Evolutionary conservation across 2,329 filamentous ascomycete species (phyloP), one percentile per base, ranked within the genome.

Genomic region (Colletotrichum zoysiae): DNA sequence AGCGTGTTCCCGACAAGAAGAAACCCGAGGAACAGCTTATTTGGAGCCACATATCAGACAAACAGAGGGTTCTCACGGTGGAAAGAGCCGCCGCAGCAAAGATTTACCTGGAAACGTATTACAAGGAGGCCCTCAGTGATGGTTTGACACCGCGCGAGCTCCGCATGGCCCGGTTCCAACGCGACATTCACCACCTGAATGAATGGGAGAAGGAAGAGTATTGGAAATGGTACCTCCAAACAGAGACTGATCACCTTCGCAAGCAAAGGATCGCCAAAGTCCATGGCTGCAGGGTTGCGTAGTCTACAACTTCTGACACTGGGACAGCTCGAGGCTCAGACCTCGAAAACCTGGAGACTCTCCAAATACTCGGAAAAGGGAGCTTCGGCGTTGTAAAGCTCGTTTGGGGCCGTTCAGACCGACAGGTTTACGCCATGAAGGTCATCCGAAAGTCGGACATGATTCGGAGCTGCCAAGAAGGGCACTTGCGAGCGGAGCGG

Each of bases 371-470:
- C 6, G 95, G 96, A 0, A 97, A 96, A 79, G 95, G 96, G 11
- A 98, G 95, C 78, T 99, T 98, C 81, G 95, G 96, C 0, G 91
- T 97, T 33, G 96, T 99, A 20, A 89, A 92, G 57, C 86, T 99
- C 46, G 95, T 98, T 2, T 91, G 90, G 67, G 92, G 95, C 79
- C 50, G 40, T 26, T 61, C 18, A 18, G 20, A 46, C 33, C 53
- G 55, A 7, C 87, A 92, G 69, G 90, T 97, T 0, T 98, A 92
- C 79, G 96, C 96, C 18, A 98, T 98, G 95, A 98, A 98, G 79
- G 93, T 97, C 42, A 98, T 98, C 75, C 91, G 93, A 70, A 99
- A 99, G 79, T 94, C 94, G 0, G 91, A 94, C 67, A 98, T 98
- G 95, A 86, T 98, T 67, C 90, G 91, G 16, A 96, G 94, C 72